phyloP scores from a whole-genome alignment of 768 basidiomycete genomes.

The Pleurotus salmoneostramineus region DNA sequence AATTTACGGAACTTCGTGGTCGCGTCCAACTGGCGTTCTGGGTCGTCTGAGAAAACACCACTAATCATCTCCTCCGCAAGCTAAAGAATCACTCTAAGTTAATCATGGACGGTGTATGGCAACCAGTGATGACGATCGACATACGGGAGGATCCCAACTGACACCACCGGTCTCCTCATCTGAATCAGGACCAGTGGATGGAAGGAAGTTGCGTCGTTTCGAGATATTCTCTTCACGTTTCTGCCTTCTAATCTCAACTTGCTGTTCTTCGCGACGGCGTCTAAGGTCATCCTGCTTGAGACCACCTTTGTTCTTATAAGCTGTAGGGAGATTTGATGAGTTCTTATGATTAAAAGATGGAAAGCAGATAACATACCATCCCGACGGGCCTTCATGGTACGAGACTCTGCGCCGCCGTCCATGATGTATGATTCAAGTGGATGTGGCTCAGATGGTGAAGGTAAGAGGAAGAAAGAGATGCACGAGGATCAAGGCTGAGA shows the following conservation, averaged over 20 bases:
- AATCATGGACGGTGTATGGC: conserved; percentile 7
- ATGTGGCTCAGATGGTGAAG: conserved; percentile 22
- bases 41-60: conserved; percentile 89
- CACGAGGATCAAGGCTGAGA: conserved; percentile 7
- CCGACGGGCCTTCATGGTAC: conserved; percentile 72
- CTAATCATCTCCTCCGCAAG: conserved; percentile 90
- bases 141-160: conserved; percentile 77
- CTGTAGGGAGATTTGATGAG: conserved; percentile 44
- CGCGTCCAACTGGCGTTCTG: conserved; percentile 91
- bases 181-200: conserved; percentile 71
- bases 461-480: conserved; percentile 14
- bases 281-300: conserved; percentile 92
- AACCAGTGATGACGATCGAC: conserved; percentile 19
- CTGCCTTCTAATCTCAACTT: conserved; percentile 97
- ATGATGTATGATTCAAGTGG: conserved; percentile 24
- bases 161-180: conserved; percentile 82
- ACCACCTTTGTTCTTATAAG: conserved; percentile 88
- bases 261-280: conserved; percentile 95
- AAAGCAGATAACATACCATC: conserved; percentile 45
- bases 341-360: conserved; percentile 22
- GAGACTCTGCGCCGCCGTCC: conserved; percentile 49
- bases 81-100: conserved; percentile 30
- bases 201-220: conserved; percentile 92
- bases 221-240: conserved; percentile 99
- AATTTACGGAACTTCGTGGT: conserved; percentile 99